These are phyloP conservation scores for Camellia sinensis DNA, from an alignment of 148 eudicot genomes.

Conservation along the genomic window DNA sequence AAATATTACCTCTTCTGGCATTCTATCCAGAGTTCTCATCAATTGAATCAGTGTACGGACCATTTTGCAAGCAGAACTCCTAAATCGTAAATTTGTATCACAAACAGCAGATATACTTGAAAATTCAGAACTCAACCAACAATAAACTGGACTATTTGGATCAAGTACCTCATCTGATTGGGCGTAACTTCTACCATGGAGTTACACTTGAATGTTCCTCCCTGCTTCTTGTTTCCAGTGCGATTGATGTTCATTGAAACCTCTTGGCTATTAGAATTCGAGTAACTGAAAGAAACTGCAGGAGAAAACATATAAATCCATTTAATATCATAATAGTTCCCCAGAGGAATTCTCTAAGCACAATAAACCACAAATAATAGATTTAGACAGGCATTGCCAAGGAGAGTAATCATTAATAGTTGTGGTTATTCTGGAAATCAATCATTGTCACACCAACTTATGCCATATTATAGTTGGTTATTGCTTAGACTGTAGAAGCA, in stretches of 20 bases:
- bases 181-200: slow-evolving; percentile 77
- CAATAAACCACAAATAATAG: not conserved
- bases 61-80: slow-evolving; percentile 99
- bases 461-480: not conserved
- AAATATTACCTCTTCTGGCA: slow-evolving; percentile 88
- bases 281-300: slow-evolving; percentile 87
- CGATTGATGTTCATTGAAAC: slow-evolving; percentile 84
- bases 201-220: slow-evolving; percentile 68
- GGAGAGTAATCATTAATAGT: not conserved
- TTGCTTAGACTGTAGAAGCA: not conserved
- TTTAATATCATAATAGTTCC: not conserved
- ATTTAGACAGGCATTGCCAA: not conserved
- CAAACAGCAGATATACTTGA: not conserved
- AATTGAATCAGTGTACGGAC: slow-evolving; percentile 82
- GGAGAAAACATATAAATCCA: not conserved
- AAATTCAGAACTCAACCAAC: not conserved
- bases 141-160: not conserved
- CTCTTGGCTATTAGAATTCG: slow-evolving; percentile 72
- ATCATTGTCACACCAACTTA: not conserved
- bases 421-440: not conserved
- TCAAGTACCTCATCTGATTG: slow-evolving; percentile 73
- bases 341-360: not conserved
- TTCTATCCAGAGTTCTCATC: slow-evolving; percentile 93
- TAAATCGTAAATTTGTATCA: slow-evolving; percentile 23
- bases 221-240: slow-evolving; percentile 74